Percentiles rank a stretch among this genome's conserved stretches.
Evolutionary conservation across 1,284 basidiomycete genomes (phyloP).

Genomic region (Volvariella surrecta): DNA sequence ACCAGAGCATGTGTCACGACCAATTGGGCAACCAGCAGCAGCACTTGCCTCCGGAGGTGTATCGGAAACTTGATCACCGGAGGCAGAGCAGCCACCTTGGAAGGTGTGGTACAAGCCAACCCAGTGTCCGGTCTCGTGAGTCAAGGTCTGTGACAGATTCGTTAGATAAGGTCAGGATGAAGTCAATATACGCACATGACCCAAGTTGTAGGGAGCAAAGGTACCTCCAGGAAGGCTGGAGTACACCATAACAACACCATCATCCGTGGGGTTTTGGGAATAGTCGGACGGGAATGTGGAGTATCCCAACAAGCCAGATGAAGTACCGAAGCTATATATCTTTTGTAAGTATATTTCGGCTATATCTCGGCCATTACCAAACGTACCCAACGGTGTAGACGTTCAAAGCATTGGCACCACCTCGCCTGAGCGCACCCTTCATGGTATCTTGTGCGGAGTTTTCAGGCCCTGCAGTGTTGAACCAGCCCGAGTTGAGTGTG

Average conservation of each 20-base stretch:
- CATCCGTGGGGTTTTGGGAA: slow-evolving; percentile 12
- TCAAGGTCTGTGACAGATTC: slow-evolving; percentile 9
- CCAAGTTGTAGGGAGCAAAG: slow-evolving; percentile 12
- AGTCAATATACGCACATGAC: slow-evolving; percentile 7
- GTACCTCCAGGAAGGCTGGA: slow-evolving; percentile 14
- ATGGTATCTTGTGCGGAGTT: slow-evolving; percentile 35
- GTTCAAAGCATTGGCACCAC: slow-evolving; percentile 35
- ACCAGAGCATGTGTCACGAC: slow-evolving; percentile 31
- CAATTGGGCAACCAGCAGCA: slow-evolving; percentile 28
- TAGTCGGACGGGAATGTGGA: slow-evolving; percentile 16
- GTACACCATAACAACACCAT: slow-evolving; percentile 12
- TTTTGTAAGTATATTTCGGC: no score
- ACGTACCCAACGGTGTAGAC: slow-evolving; percentile 45
- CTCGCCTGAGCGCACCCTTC: slow-evolving; percentile 38
- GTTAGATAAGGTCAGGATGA: not conserved
- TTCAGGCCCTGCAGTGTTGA: slow-evolving; percentile 32
- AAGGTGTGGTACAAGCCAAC: slow-evolving; percentile 22
- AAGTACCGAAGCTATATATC: no score
- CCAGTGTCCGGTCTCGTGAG: slow-evolving; percentile 23
- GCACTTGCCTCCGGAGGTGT: slow-evolving; percentile 17
- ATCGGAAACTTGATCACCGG: slow-evolving; percentile 18
- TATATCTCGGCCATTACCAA: no score
- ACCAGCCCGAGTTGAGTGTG: slow-evolving; percentile 41
- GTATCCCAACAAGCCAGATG: slow-evolving; percentile 13
- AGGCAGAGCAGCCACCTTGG: slow-evolving; percentile 16